These are phyloP conservation scores for Talaromyces atroroseus DNA, from an alignment of 2,329 filamentous ascomycete species.

Conservation along the genomic window DNA sequence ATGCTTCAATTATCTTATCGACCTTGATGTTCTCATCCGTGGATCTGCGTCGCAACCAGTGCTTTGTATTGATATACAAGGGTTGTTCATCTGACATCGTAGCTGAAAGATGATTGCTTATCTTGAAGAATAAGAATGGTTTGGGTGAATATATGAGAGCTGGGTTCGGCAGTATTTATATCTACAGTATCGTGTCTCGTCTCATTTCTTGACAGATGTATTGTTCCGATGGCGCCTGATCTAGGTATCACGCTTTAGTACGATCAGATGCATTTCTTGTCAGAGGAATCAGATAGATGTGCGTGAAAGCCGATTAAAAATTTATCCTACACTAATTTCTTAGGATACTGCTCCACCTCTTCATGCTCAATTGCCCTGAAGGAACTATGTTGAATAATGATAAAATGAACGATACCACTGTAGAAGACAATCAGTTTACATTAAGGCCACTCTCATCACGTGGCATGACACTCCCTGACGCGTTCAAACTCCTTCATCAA, in stretches of 20 bases:
- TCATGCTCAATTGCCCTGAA: no score
- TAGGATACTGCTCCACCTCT: no score
- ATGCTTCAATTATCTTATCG: background rate
- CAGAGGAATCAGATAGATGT: no score
- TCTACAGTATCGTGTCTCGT: background rate
- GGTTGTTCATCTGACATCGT: constrained; percentile 4
- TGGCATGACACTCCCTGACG: no score
- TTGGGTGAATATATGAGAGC: background rate
- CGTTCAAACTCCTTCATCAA: no score
- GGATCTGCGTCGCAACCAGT: background rate
- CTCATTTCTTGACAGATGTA: background rate
- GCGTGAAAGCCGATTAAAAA: no score
- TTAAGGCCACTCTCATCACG: no score
- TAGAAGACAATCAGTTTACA: no score
- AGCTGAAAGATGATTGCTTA: background rate
- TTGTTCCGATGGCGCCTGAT: background rate
- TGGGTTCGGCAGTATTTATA: constrained; percentile 1
- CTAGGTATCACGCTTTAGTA: background rate
- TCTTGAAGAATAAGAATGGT: background rate
- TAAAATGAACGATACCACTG: no score
- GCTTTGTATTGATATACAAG: background rate
- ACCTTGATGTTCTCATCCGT: background rate
- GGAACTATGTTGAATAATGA: no score
- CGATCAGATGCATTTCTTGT: background rate
- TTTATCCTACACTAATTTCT: no score